phyloP scores from a whole-genome alignment of 305 asterid genomes.

The Fraxinus floribunda region DNA sequence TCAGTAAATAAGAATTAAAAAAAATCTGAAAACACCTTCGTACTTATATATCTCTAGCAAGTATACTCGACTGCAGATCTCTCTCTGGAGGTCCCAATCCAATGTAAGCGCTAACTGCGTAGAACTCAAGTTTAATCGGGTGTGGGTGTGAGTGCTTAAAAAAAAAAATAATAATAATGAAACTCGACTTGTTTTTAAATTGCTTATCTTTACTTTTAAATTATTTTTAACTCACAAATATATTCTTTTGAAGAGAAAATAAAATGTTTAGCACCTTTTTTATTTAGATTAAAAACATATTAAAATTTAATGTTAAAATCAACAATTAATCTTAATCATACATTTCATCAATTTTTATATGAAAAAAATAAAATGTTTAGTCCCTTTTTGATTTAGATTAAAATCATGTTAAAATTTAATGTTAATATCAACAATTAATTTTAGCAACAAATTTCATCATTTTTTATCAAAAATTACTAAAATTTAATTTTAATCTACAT shows the following conservation, averaged over 20 bases:
- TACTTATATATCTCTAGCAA: neutral
- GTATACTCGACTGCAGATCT: neutral
- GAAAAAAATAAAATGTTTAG: neutral
- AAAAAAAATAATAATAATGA: neutral
- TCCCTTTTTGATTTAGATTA: neutral
- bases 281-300: neutral
- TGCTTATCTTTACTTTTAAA: neutral
- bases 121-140: slow-evolving; percentile 4
- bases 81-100: neutral
- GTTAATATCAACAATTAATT: too few relatives aligned
- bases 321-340: neutral
- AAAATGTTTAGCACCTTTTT: neutral
- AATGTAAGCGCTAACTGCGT: slow-evolving; percentile 14
- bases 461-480: neutral
- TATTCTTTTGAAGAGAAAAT: neutral
- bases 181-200: neutral
- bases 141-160: neutral
- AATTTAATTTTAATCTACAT: neutral
- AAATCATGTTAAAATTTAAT: neutral
- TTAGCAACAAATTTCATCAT: too few relatives aligned
- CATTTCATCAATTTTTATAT: too few relatives aligned
- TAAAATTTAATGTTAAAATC: too few relatives aligned
- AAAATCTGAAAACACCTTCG: slow-evolving; percentile 40
- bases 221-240: neutral
- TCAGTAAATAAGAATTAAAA: neutral